Evolutionary conservation across 2,329 filamentous ascomycete species (phyloP).

Genomic region (Raffaelea ambrosiae): DNA sequence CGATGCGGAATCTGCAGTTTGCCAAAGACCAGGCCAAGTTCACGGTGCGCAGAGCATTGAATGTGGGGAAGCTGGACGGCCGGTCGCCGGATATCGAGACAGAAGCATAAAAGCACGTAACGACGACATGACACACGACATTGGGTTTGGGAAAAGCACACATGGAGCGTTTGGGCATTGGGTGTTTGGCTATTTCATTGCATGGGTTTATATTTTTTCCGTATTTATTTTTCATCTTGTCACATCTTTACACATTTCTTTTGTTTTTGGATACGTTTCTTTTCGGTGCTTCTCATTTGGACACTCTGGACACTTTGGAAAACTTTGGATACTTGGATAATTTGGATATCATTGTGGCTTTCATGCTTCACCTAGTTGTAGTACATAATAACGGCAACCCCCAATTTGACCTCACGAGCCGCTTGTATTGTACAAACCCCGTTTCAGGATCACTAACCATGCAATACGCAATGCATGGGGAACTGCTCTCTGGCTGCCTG

Average conservation of each 20-base stretch:
- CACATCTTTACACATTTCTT: background rate
- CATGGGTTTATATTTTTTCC: background rate
- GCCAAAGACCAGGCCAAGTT: conserved; percentile 81
- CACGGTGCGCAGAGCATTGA: conserved; percentile 66
- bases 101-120: conserved; percentile 36
- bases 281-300: background rate
- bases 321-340: too few relatives aligned
- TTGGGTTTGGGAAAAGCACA: background rate
- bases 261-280: background rate
- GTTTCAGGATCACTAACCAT: too few relatives aligned
- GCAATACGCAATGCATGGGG: too few relatives aligned
- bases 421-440: too few relatives aligned
- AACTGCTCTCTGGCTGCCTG: too few relatives aligned
- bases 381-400: too few relatives aligned
- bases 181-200: background rate
- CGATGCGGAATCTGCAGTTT: conserved; percentile 76
- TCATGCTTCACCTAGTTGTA: too few relatives aligned
- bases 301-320: too few relatives aligned
- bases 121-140: too few relatives aligned
- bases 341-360: too few relatives aligned
- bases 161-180: conserved; percentile 1
- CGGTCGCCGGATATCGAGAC: conserved; percentile 85
- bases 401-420: too few relatives aligned
- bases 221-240: background rate
- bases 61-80: conserved; percentile 68